Conservation (phyloP, 2,329 filamentous ascomycete genomes). For the Didymellaceae sp. region DNA sequence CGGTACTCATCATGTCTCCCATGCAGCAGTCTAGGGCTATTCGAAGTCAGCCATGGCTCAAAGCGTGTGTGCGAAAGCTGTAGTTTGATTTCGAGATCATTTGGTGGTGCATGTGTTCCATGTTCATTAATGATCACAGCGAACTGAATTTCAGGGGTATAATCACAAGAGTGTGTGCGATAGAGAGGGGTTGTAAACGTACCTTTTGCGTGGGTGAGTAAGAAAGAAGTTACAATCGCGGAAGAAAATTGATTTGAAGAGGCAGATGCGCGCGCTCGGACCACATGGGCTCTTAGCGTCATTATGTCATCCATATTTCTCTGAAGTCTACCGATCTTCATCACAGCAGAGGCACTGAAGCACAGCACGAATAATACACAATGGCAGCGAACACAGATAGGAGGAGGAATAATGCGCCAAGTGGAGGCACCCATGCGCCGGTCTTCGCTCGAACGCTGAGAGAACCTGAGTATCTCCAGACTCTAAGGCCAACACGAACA, state of each 20-base stretch:
- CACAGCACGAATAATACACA: slow-evolving; percentile 12
- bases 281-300: slow-evolving; percentile 36
- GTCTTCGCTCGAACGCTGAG: slow-evolving; percentile 65
- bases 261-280: slow-evolving; percentile 18
- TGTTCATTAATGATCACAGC: slow-evolving; percentile 62
- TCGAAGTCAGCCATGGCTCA: slow-evolving; percentile 29
- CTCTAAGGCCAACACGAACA: slow-evolving; percentile 60
- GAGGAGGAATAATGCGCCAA: slow-evolving; percentile 87
- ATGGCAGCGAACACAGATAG: slow-evolving; percentile 64
- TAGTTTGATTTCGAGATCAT: slow-evolving; percentile 47
- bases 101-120: slow-evolving; percentile 69
- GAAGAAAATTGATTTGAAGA: slow-evolving; percentile 36
- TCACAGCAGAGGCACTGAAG: neutral
- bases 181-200: slow-evolving; percentile 20
- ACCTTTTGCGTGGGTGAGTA: slow-evolving; percentile 34
- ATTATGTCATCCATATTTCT: slow-evolving; percentile 36
- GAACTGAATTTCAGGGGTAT: slow-evolving; percentile 60
- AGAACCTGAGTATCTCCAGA: slow-evolving; percentile 54
- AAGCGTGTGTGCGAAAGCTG: slow-evolving; percentile 8
- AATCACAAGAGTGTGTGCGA: slow-evolving; percentile 51
- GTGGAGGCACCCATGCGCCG: slow-evolving; percentile 76
- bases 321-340: slow-evolving; percentile 16
- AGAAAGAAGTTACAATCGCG: slow-evolving; percentile 27
- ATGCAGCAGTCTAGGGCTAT: neutral
- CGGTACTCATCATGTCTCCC: neutral